Base-by-base conservation (phyloP, 1,139 yeast species). In the Lizanozyma gosingica region DNA sequence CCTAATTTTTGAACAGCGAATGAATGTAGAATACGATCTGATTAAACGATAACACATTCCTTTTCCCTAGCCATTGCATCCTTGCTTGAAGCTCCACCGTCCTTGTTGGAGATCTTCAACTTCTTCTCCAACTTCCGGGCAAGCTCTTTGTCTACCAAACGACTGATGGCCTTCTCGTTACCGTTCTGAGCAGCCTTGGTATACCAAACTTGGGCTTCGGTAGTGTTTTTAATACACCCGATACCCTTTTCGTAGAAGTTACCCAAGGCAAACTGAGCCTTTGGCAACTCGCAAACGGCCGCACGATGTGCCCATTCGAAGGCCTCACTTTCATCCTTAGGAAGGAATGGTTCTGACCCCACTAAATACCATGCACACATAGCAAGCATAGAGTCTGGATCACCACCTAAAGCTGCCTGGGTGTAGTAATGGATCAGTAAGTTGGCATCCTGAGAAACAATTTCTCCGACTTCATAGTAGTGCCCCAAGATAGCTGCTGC, bases 331-430 rank as follows among this genome's bases (percentile, higher is more conserved):
- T 83, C 87, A 57, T 90, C 94, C 47, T 78, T 77, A 14, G 81
- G 83, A 48, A 92, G 71, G 44, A 80, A 79, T 15, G 92, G 90
- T 35, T 84, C 92, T 35, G 86, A 82, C 1, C 98, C 98, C 32
- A 87, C 83, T 58, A 90, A 70, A 58, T 88, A 92, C 97, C 97
- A 92, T 2, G 97, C 97, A 60, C 97, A 88, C 71, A 92, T 72
- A 2, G 95, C 90, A 53, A 90, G 69, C 95, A 90, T 92, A 14
- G 95, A 83, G 40, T 76, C 80, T 1, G 95, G 77, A 59, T 92
- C 95, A 4, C 96, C 96, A 2, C 83, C 83, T 37, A 82, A 61
- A 0, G 97, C 96, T 0, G 95, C 95, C 50, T 84, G 81, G 0
- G 96, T 88, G 59, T 87, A 92, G 57, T 90, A 92, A 59, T 92